Evolutionary conservation across 164 flowering plant species (phyloP), one percentile per base, ranked within the genome.

Genomic region (Cinnamomum chago): DNA sequence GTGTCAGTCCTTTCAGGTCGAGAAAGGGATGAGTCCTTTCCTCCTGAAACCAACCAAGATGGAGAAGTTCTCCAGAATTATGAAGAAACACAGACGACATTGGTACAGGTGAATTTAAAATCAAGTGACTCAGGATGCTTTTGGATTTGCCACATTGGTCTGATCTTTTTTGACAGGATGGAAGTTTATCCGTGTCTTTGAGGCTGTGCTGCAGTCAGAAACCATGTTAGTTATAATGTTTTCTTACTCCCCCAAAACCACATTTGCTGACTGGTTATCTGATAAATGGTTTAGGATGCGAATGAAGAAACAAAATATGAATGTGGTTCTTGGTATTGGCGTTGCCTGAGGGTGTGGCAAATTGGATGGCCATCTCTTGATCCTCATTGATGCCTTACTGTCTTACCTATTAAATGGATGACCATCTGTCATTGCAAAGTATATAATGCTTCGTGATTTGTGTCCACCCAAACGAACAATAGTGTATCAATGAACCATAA

Each of bases 1-100:
- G 81, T 77, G 71, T 69, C 86, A 35, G 85, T 87, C 24, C 69
- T 70, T 66, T 50, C 85, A 18, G 64, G 14, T 2, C 70, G 75
- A 58, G 87, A 78, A 51, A 69, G 47, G 58, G 79, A 77, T 74
- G 84, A 76, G 30, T 76, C 83, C 40, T 28, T 60, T 76, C 28
- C 72, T 73, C 28, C 72, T 73, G 84, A 81, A 33, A 67, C 71
- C 24, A 72, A 58, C 58, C 80, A 67, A 62, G 86, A 76, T 17
- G 76, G 67, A 72, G 73, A 40, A 40, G 47, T 66, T 70, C 80
- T 78, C 18, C 80, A 76, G 73, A 70, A 64, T 68, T 79, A 77
- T 65, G 72, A 67, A 1, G 86, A 81, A 70, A 58, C 18, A 68
- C 79, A 82, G 73, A 66, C 65, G 24, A 10, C 69, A 28, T n/a